Base-by-base conservation (phyloP, 805 yeast genomes). In the Isabelozyma rhagii region DNA sequence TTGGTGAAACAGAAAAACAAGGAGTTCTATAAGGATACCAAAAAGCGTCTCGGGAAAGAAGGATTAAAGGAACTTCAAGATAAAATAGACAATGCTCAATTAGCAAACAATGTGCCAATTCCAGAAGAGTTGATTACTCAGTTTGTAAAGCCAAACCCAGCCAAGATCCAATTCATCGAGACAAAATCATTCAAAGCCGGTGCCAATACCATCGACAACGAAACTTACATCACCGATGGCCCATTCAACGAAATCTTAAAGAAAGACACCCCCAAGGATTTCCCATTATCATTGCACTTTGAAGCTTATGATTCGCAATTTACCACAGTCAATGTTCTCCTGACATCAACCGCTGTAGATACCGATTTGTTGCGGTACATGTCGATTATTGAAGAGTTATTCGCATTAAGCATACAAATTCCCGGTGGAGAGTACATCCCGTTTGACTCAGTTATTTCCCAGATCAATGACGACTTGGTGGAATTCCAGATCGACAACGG, bases 221-320 rank as follows among this genome's bases (percentile, higher is more conserved):
- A 67, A 41, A 68, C 67, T 28, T 60, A 68, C 43, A 43, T 60
- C 15, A 58, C 61, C 15, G 64, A 66, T 39, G 69, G 64, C 27
- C 47, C 49, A 1, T 55, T 71, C 29, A 55, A 56, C 38, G 39
- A 50, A 17, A 18, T 41, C 1, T 40, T 62, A 3, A 41, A 50
- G n/a, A 44, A 53, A 3, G 74, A 70, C 48, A 48, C 58, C 3
- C 83, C 85, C 28, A 45, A 40, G 9, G 72, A 77, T 46, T 76
- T 86, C 53, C 90, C 92, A 4, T 65, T 92, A 39, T 84, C 82
- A 53, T 63, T 92, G 46, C 94, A 90, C 61, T 78, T 87, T 57
- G 97, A 94, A 66, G 81, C 85, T 54, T 85, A 81, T 61, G 79
- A 84, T 48, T 88, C 97, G 1, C 84, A 87, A 59, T 94, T 93